Percentiles rank a stretch among this genome's conserved stretches.
Conservation (phyloP, 257 asterid genomes). For the Rehmannia glutinosa region DNA sequence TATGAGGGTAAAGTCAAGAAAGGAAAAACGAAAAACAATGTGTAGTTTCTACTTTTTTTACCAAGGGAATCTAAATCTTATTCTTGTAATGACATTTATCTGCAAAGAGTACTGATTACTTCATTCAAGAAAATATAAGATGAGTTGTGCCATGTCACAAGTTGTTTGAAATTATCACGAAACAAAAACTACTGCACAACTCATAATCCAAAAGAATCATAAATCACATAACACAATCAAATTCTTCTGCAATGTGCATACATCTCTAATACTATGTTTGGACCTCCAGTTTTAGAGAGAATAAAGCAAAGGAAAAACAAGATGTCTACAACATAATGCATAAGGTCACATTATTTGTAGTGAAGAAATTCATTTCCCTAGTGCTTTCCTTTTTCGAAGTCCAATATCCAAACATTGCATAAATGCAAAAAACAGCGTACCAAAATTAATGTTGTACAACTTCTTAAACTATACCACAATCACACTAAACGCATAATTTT, state of each 20-base stretch:
- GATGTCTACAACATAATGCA: background rate
- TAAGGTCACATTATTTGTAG: background rate
- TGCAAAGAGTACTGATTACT: background rate
- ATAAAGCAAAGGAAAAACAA: background rate
- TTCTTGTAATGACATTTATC: background rate
- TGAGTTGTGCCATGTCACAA: background rate
- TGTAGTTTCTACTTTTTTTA: background rate
- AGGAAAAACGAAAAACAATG: background rate
- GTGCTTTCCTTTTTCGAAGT: background rate
- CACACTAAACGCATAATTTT: no score
- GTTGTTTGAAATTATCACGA: background rate
- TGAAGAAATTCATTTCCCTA: background rate
- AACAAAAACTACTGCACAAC: background rate
- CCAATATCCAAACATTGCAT: background rate
- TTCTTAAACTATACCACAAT: background rate
- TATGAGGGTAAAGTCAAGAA: background rate
- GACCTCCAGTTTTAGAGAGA: background rate
- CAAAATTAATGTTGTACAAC: background rate
- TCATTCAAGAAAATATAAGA: background rate
- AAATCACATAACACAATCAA: background rate
- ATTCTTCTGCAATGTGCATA: background rate
- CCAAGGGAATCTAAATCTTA: background rate
- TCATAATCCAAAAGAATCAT: background rate
- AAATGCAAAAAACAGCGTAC: background rate
- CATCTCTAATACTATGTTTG: background rate